These are phyloP conservation scores for Aspergillus funiculosus DNA, from an alignment of 495 filamentous ascomycete species.

Conservation along the genomic window DNA sequence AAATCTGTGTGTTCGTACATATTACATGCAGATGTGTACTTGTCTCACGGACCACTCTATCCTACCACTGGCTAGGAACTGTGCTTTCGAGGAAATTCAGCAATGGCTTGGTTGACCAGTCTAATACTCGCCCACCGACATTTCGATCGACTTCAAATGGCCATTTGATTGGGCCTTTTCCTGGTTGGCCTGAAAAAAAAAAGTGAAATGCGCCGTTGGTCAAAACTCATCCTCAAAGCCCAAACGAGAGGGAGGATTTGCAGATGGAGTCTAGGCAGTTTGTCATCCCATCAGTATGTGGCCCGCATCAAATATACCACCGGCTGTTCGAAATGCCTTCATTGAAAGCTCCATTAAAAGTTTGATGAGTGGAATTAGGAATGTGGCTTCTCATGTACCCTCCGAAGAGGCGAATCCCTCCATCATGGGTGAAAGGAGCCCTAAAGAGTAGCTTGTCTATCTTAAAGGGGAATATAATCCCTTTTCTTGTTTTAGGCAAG, in stretches of 20 bases:
- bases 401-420: too few relatives aligned
- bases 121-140: not conserved
- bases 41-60: not conserved
- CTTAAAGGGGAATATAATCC: too few relatives aligned
- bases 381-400: too few relatives aligned
- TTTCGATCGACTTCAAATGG: not conserved
- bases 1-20: conserved; percentile 1
- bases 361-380: too few relatives aligned
- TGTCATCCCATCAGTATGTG: too few relatives aligned
- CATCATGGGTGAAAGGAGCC: too few relatives aligned
- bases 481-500: too few relatives aligned
- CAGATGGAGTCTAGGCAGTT: too few relatives aligned
- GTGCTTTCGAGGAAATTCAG: not conserved
- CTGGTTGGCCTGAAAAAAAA: not conserved
- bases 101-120: not conserved
- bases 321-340: too few relatives aligned
- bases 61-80: not conserved
- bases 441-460: too few relatives aligned
- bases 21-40: conserved; percentile 1
- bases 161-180: not conserved
- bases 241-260: not conserved
- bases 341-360: too few relatives aligned
- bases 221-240: not conserved
- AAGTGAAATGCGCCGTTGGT: not conserved
- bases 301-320: too few relatives aligned